A percentile compares a stretch with the other conserved stretches of the same genome.
phyloP scores from a whole-genome alignment of 108 stramenopile genomes.

The Seminavis robusta region DNA sequence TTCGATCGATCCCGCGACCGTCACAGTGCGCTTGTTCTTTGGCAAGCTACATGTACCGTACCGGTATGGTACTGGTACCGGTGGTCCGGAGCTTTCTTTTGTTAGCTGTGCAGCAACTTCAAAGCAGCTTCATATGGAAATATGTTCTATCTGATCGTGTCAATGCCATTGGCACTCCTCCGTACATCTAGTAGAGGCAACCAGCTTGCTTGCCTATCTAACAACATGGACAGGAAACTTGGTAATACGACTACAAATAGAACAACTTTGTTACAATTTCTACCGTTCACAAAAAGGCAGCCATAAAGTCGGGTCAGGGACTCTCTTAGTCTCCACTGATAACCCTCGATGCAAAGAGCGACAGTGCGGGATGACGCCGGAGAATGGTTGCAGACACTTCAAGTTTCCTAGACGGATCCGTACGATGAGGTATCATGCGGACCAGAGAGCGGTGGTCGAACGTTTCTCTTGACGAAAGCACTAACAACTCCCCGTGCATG shows the following conservation, averaged over 20 bases:
- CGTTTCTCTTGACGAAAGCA: constrained; percentile 10
- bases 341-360: constrained; percentile 41
- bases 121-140: background rate
- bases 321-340: too few relatives aligned
- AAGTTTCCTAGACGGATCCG: constrained; percentile 13
- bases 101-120: background rate
- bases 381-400: constrained; percentile 43
- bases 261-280: background rate
- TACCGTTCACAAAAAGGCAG: too few relatives aligned
- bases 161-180: background rate
- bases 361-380: constrained; percentile 38
- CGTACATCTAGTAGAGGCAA: background rate
- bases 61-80: background rate
- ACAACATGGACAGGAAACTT: background rate
- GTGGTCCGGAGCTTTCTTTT: background rate
- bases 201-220: background rate
- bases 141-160: background rate
- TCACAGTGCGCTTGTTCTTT: background rate
- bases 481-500: constrained; percentile 50
- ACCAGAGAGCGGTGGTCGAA: constrained; percentile 25
- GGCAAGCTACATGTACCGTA: too few relatives aligned
- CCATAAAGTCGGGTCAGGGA: too few relatives aligned
- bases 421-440: constrained; percentile 25
- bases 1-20: background rate
- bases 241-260: background rate